These are phyloP conservation scores for Fusarium stilboides DNA, from an alignment of 2,329 filamentous ascomycete species.

Conservation along the genomic window DNA sequence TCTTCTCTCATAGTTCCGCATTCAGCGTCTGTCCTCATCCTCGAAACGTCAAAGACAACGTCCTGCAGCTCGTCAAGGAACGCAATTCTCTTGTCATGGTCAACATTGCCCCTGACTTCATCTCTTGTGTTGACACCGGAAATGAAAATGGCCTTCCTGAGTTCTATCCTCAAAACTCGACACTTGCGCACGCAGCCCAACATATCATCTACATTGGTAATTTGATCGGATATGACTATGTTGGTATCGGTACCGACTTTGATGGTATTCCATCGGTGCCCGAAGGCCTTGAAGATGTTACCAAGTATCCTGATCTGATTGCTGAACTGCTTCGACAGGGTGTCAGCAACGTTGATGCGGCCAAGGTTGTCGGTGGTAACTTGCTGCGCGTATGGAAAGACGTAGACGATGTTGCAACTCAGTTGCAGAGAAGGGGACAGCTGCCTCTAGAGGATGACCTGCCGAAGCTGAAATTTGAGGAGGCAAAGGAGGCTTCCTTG, in stretches of 20 bases:
- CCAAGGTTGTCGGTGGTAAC: slow-evolving; percentile 85
- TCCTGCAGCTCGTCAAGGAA: slow-evolving; percentile 82
- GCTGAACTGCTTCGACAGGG: slow-evolving; percentile 81
- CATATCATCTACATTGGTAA: slow-evolving; percentile 89
- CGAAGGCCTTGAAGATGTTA: slow-evolving; percentile 85
- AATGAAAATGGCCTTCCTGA: slow-evolving; percentile 76
- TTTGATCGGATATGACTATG: slow-evolving; percentile 87
- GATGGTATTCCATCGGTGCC: slow-evolving; percentile 81
- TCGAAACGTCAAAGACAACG: slow-evolving; percentile 89
- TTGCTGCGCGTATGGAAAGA: slow-evolving; percentile 87
- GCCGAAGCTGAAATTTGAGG: slow-evolving; percentile 31
- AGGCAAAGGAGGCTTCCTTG: slow-evolving; percentile 10
- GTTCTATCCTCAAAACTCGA: slow-evolving; percentile 77
- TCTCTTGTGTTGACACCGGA: slow-evolving; percentile 77
- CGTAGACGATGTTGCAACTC: slow-evolving; percentile 78
- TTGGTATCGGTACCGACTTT: slow-evolving; percentile 91
- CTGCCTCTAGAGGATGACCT: slow-evolving; percentile 68
- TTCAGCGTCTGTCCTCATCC: slow-evolving; percentile 88
- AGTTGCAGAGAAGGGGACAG: slow-evolving; percentile 73
- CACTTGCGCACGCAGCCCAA: slow-evolving; percentile 81
- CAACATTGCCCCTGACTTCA: slow-evolving; percentile 87
- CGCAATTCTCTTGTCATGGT: slow-evolving; percentile 88
- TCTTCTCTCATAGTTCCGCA: slow-evolving; percentile 91
- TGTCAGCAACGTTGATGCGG: slow-evolving; percentile 80
- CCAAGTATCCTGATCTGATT: slow-evolving; percentile 84